Evolutionary conservation across 2,329 filamentous ascomycete species (phyloP).

Genomic region (Stagonosporopsis tanaceti): DNA sequence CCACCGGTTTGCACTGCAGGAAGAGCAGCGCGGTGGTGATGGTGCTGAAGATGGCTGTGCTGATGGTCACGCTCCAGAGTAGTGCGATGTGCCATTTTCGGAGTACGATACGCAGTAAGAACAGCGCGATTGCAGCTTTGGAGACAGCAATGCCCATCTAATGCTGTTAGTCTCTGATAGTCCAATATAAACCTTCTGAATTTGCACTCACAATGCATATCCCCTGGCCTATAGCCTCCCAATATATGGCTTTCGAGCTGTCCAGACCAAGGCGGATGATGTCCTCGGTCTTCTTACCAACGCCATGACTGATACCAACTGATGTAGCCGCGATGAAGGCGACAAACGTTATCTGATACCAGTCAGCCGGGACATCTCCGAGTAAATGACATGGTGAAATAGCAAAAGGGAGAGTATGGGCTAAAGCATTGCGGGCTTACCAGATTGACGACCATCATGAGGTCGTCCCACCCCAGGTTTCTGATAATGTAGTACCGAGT

Average conservation of each 20-base stretch:
- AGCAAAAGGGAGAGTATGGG: too few relatives aligned
- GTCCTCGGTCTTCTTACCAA: slow-evolving; percentile 37
- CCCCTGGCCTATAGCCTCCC: slow-evolving; percentile 42
- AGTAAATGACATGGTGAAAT: not conserved
- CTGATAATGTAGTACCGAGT: slow-evolving; percentile 38
- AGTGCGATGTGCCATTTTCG: slow-evolving; percentile 38
- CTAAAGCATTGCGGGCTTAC: slow-evolving; percentile 20
- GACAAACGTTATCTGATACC: slow-evolving; percentile 33
- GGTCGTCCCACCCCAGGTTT: slow-evolving; percentile 42
- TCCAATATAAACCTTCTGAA: not conserved
- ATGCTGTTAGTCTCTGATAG: not conserved
- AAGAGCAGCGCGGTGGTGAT: slow-evolving; percentile 39
- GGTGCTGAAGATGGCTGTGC: slow-evolving; percentile 35
- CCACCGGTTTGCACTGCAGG: slow-evolving; percentile 37
- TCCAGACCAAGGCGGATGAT: slow-evolving; percentile 27
- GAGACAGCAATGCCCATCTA: slow-evolving; percentile 42
- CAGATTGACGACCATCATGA: slow-evolving; percentile 39
- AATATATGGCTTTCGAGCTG: slow-evolving; percentile 44
- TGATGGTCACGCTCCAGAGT: slow-evolving; percentile 43
- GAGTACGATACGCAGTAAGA: slow-evolving; percentile 42
- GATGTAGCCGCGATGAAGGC: slow-evolving; percentile 36
- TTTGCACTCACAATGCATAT: slow-evolving; percentile 31
- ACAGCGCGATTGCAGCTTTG: slow-evolving; percentile 43
- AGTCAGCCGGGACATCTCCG: not conserved
- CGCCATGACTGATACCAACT: slow-evolving; percentile 36